Percentiles rank a stretch among this genome's conserved stretches.
Evolutionary conservation across 495 filamentous ascomycete genomes (phyloP).

Genomic region (Aspergillus taichungensis): DNA sequence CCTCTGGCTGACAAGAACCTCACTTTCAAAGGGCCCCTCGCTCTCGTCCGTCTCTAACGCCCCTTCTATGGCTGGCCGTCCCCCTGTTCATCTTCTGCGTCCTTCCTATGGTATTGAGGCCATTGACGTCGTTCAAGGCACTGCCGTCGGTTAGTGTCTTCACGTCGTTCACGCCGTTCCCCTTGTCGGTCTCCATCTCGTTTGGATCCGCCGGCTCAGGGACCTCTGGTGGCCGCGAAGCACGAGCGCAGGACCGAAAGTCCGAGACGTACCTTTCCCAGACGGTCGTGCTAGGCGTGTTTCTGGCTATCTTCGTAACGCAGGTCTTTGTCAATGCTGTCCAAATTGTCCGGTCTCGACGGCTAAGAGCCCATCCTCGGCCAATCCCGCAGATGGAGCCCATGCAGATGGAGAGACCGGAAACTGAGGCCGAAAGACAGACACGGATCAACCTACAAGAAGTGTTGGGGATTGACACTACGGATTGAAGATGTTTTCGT

Average conservation of each 20-base stretch:
- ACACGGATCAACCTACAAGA: too few relatives aligned
- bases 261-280: constrained; percentile 25
- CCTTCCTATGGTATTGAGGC: constrained; percentile 19
- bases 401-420: too few relatives aligned
- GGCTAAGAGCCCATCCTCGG: too few relatives aligned
- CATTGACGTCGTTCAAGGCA: constrained; percentile 11
- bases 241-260: constrained; percentile 1
- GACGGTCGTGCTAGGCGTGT: constrained; percentile 23
- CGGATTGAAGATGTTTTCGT: too few relatives aligned
- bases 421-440: too few relatives aligned
- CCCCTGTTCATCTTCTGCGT: constrained; percentile 35
- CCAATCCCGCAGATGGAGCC: too few relatives aligned
- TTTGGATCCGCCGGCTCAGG: constrained; percentile 21
- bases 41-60: constrained; percentile 22
- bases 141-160: constrained; percentile 21
- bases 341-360: too few relatives aligned
- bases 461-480: too few relatives aligned
- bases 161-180: constrained; percentile 26
- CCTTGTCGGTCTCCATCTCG: constrained; percentile 35
- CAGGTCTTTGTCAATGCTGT: too few relatives aligned
- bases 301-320: too few relatives aligned
- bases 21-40: constrained; percentile 22
- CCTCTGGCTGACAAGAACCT: constrained; percentile 10
- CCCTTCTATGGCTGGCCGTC: constrained; percentile 45
- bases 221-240: constrained; percentile 3